Evolutionary conservation across 2,329 filamentous ascomycete genomes (phyloP).

Genomic region (Colletotrichum abscissum): DNA sequence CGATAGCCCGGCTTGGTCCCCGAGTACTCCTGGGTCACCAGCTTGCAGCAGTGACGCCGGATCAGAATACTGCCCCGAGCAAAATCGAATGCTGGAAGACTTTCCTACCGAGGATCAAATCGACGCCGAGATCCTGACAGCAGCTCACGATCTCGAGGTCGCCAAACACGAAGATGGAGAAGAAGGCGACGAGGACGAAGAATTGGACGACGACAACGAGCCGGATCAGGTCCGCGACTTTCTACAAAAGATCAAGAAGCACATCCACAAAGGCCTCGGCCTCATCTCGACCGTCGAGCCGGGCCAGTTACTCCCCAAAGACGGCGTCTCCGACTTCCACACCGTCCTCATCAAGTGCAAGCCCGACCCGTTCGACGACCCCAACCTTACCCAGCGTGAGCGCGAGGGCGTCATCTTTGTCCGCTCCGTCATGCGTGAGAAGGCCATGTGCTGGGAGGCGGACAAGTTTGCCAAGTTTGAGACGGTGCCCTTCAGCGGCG

Average conservation of each 20-base stretch:
- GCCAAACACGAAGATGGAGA: neutral
- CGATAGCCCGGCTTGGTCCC: neutral
- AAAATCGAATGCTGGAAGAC: neutral
- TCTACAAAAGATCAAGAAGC: constrained; percentile 38
- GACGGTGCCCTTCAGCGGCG: constrained; percentile 38
- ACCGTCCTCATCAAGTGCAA: constrained; percentile 39
- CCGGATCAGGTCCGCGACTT: constrained; percentile 24
- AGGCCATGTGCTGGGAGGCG: constrained; percentile 38
- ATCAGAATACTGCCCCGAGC: neutral
- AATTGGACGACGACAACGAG: constrained; percentile 16
- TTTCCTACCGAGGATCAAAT: neutral
- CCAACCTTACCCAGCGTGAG: neutral
- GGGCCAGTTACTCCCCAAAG: neutral
- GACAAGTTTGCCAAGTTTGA: constrained; percentile 37
- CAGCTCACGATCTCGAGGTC: neutral
- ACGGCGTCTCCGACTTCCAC: constrained; percentile 37
- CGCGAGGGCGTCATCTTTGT: constrained; percentile 28
- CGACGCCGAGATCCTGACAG: neutral
- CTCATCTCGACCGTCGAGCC: constrained; percentile 37
- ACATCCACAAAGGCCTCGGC: constrained; percentile 38
- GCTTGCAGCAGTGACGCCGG: neutral
- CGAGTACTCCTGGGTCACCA: neutral
- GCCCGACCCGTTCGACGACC: neutral
- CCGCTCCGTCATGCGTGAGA: constrained; percentile 37
- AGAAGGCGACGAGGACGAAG: neutral